These are phyloP conservation scores for Kappamyces sp. DNA, from an alignment of 192 early-diverging fungal genomes.

Conservation along the genomic window DNA sequence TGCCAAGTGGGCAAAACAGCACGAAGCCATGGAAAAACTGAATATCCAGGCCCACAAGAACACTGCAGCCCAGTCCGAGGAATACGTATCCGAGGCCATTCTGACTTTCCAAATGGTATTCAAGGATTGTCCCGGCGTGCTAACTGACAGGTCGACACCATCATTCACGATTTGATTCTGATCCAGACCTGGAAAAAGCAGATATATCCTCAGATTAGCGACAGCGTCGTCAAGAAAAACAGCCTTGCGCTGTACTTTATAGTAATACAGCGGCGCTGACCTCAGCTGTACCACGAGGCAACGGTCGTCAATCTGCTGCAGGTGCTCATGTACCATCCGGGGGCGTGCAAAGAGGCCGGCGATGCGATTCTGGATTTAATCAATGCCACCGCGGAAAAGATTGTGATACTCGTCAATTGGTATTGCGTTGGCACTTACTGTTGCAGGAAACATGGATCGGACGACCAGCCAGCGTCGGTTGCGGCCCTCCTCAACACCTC, in stretches of 20 bases:
- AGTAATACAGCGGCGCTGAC: constrained; percentile 14
- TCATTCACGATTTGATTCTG: constrained; percentile 37
- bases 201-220: constrained; percentile 32
- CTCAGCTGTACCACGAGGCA: constrained; percentile 46
- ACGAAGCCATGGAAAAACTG: constrained; percentile 36
- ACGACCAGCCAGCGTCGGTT: neutral
- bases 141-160: constrained; percentile 24
- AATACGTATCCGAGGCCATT: constrained; percentile 38
- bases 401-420: constrained; percentile 30
- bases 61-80: constrained; percentile 30
- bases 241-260: constrained; percentile 36
- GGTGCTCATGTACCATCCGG: constrained; percentile 33
- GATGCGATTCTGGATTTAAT: constrained; percentile 39
- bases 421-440: neutral
- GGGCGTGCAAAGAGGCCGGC: constrained; percentile 18
- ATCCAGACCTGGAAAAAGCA: constrained; percentile 40
- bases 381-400: constrained; percentile 37
- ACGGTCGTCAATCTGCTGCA: constrained; percentile 48
- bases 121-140: neutral
- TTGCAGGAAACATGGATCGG: constrained; percentile 1
- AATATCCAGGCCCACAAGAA: constrained; percentile 50
- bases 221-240: constrained; percentile 17
- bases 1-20: constrained; percentile 38
- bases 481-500: neutral
- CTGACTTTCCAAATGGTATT: constrained; percentile 35